These are phyloP conservation scores for Heterobasidion annosum DNA, from an alignment of 1,284 basidiomycete species.

Conservation along the genomic window DNA sequence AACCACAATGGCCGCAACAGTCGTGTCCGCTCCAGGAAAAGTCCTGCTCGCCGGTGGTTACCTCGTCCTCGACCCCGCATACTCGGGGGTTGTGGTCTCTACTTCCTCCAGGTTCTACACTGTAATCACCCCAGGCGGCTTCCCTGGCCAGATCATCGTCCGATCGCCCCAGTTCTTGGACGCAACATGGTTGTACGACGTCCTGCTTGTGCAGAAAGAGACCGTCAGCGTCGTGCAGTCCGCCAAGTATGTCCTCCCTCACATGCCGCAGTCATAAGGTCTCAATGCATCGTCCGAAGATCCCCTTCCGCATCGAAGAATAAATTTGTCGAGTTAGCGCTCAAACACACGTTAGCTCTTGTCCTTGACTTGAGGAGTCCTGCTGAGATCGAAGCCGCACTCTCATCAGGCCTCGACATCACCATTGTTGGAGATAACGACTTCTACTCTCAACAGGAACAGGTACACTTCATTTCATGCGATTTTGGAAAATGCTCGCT, in stretches of 20 bases:
- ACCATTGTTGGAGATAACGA: constrained; percentile 92
- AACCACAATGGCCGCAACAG: constrained; percentile 29
- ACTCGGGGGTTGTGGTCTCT: constrained; percentile 81
- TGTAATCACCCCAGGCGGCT: constrained; percentile 12
- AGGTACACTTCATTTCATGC: constrained; percentile 33
- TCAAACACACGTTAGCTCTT: constrained; percentile 70
- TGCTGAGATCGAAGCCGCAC: constrained; percentile 31
- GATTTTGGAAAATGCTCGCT: background rate
- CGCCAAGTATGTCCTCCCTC: constrained; percentile 19
- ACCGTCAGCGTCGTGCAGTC: constrained; percentile 34
- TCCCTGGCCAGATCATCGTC: constrained; percentile 47
- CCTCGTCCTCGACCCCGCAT: constrained; percentile 81
- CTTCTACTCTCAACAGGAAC: constrained; percentile 91
- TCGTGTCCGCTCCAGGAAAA: constrained; percentile 91
- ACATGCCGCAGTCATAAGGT: constrained; percentile 8
- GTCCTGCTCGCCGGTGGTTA: constrained; percentile 93
- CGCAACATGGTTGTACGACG: constrained; percentile 72
- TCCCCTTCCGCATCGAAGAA: constrained; percentile 39
- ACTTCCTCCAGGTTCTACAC: constrained; percentile 95
- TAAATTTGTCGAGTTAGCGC: constrained; percentile 87
- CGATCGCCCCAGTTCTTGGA: constrained; percentile 86
- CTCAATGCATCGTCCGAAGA: constrained; percentile 21
- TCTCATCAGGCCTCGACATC: constrained; percentile 58
- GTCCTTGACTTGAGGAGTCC: constrained; percentile 47
- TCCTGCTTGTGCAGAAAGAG: constrained; percentile 12